Evolutionary conservation across 2,329 filamentous ascomycete species (phyloP).

Genomic region (Exophiala phaeomuriformis): DNA sequence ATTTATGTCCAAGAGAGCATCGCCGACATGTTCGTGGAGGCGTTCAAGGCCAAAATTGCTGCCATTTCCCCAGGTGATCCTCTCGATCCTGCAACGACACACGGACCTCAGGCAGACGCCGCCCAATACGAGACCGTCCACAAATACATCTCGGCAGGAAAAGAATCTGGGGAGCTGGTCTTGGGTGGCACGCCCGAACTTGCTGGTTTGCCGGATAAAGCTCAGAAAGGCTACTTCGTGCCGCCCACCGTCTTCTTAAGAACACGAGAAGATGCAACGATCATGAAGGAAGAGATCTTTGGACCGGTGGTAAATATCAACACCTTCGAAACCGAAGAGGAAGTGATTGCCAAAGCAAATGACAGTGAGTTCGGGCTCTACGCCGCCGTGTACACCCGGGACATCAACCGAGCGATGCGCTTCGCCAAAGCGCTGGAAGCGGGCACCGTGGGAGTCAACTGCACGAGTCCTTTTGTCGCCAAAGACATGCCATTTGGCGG

Average conservation of each 20-base stretch:
- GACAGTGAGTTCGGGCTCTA: slow-evolving; percentile 38
- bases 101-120: slow-evolving; percentile 41
- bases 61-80: slow-evolving; percentile 36
- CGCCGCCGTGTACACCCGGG: slow-evolving; percentile 45
- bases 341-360: slow-evolving; percentile 37
- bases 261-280: slow-evolving; percentile 31
- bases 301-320: slow-evolving; percentile 49
- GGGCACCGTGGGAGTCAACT: slow-evolving; percentile 38
- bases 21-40: slow-evolving; percentile 26
- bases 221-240: slow-evolving; percentile 36
- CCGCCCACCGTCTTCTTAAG: slow-evolving; percentile 34
- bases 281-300: slow-evolving; percentile 39
- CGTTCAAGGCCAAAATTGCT: slow-evolving; percentile 33
- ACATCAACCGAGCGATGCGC: slow-evolving; percentile 24
- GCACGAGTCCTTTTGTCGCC: slow-evolving; percentile 33
- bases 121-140: slow-evolving; percentile 39
- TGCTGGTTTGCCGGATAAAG: slow-evolving; percentile 13
- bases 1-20: slow-evolving; percentile 24
- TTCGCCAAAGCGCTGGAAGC: slow-evolving; percentile 24
- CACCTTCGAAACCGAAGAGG: slow-evolving; percentile 41
- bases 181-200: slow-evolving; percentile 33
- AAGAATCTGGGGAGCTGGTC: slow-evolving; percentile 35
- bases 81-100: slow-evolving; percentile 35
- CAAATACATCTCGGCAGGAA: slow-evolving; percentile 37
- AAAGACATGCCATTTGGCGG: slow-evolving; percentile 56